Percentiles rank a stretch among this genome's conserved stretches.
These are phyloP conservation scores for Backusella circina DNA, from an alignment of 192 early-diverging fungal species.

Conservation along the genomic window DNA sequence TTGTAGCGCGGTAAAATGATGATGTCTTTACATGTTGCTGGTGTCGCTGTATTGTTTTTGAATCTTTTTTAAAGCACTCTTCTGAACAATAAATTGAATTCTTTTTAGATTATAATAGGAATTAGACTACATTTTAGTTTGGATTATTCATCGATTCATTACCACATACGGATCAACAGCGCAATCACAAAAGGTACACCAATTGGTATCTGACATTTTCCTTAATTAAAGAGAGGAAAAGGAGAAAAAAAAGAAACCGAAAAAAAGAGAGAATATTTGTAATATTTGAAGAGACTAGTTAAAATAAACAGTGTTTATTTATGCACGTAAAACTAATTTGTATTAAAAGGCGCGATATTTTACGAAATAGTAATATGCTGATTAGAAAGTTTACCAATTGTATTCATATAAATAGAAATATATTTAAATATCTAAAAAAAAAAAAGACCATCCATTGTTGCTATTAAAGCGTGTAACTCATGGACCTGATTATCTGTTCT, in stretches of 20 bases:
- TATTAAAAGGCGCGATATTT: not conserved
- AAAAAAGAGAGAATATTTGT: not conserved
- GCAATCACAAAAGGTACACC: constrained; percentile 27
- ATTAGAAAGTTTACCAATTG: no score
- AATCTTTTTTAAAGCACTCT: not conserved
- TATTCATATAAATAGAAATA: no score
- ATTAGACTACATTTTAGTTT: not conserved
- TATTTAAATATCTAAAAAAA: no score
- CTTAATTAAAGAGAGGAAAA: not conserved
- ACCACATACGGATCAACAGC: constrained; percentile 20
- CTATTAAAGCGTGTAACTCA: not conserved
- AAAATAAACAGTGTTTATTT: not conserved
- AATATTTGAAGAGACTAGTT: not conserved
- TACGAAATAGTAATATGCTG: not conserved
- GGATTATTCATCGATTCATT: not conserved
- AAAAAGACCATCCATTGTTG: no score
- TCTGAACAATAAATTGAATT: constrained; percentile 1
- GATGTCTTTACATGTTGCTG: not conserved
- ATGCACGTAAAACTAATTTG: not conserved
- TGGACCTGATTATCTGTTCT: not conserved
- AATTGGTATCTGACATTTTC: constrained; percentile 27
- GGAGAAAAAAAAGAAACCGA: not conserved
- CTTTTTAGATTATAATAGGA: not conserved
- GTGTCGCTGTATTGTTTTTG: not conserved
- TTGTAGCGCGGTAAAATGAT: not conserved